These are phyloP conservation scores for Setaria italica DNA, from an alignment of 202 grass and related monocot species.

Conservation along the genomic window DNA sequence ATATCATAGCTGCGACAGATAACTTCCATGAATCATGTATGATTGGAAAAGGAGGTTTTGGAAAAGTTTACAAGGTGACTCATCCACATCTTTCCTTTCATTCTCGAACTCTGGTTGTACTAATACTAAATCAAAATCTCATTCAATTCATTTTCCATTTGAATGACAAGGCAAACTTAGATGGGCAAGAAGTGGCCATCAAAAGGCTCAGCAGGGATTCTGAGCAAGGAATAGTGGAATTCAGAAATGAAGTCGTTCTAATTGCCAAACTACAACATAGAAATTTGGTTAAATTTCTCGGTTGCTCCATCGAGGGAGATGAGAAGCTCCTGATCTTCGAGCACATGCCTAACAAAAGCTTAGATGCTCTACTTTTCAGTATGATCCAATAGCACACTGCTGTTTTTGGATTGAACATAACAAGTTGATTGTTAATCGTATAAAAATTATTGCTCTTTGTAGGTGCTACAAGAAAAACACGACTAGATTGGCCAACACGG, in stretches of 20 bases:
- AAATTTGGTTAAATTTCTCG: slow-evolving; percentile 50
- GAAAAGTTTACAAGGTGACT: slow-evolving; percentile 62
- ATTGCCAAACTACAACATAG: slow-evolving; percentile 56
- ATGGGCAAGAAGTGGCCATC: slow-evolving; percentile 44
- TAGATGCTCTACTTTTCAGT: slow-evolving; percentile 52
- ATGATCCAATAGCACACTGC: slow-evolving; percentile 1
- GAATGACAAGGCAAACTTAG: slow-evolving; percentile 10
- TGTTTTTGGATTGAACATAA: not conserved
- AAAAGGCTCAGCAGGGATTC: slow-evolving; percentile 48
- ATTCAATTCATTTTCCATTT: slow-evolving; percentile 14
- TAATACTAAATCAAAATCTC: not conserved
- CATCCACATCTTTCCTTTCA: not conserved
- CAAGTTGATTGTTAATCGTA: not conserved
- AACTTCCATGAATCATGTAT: slow-evolving; percentile 32
- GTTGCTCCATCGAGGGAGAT: slow-evolving; percentile 49
- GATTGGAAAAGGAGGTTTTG: slow-evolving; percentile 56
- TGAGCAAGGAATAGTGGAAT: slow-evolving; percentile 46
- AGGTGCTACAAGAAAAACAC: slow-evolving; percentile 4
- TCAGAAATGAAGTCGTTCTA: slow-evolving; percentile 56
- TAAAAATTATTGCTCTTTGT: not conserved
- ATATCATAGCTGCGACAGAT: slow-evolving; percentile 38
- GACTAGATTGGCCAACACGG: slow-evolving; percentile 48
- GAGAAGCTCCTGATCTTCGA: slow-evolving; percentile 55
- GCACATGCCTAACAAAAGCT: slow-evolving; percentile 53
- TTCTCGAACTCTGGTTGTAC: not conserved